phyloP scores from a whole-genome alignment of 2,329 filamentous ascomycete species.

The Sarocladium strictum region DNA sequence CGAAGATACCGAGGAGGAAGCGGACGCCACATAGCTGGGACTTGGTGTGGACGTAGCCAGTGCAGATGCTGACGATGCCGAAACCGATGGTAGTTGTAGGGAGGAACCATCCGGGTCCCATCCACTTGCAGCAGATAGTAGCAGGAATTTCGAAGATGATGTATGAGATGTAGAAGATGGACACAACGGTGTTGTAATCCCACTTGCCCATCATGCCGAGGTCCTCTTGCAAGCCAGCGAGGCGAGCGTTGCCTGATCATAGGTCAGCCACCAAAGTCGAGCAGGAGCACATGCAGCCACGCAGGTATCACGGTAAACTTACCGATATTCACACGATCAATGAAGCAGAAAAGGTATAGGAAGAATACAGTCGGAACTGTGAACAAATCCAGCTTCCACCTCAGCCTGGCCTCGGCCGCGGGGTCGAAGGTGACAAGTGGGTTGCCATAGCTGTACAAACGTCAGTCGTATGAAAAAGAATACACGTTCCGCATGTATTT shows the following conservation, averaged over 20 bases:
- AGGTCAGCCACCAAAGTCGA: background rate
- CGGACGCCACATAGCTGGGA: constrained; percentile 51
- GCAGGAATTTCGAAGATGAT: constrained; percentile 67
- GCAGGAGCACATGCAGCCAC: background rate
- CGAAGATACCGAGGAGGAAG: constrained; percentile 63
- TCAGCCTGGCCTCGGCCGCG: constrained; percentile 48
- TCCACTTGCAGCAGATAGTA: constrained; percentile 64
- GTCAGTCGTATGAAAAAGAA: too few relatives aligned
- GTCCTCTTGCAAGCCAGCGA: constrained; percentile 60
- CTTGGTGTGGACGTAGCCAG: constrained; percentile 56
- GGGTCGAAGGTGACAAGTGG: constrained; percentile 49
- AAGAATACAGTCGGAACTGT: constrained; percentile 59
- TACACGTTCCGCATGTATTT: too few relatives aligned
- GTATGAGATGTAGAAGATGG: constrained; percentile 67
- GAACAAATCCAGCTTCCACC: constrained; percentile 57
- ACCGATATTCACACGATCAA: constrained; percentile 63
- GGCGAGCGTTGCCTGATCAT: constrained; percentile 58
- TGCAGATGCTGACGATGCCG: constrained; percentile 48
- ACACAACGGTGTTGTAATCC: constrained; percentile 65
- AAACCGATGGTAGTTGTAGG: constrained; percentile 57
- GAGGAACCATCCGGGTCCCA: constrained; percentile 68
- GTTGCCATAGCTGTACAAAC: constrained; percentile 39
- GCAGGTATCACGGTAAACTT: constrained; percentile 12
- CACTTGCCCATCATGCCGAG: constrained; percentile 48
- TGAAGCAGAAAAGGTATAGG: constrained; percentile 51